These are phyloP conservation scores for Lodderomyces theae DNA, from an alignment of 1,139 yeast genomes.

Conservation along the genomic window DNA sequence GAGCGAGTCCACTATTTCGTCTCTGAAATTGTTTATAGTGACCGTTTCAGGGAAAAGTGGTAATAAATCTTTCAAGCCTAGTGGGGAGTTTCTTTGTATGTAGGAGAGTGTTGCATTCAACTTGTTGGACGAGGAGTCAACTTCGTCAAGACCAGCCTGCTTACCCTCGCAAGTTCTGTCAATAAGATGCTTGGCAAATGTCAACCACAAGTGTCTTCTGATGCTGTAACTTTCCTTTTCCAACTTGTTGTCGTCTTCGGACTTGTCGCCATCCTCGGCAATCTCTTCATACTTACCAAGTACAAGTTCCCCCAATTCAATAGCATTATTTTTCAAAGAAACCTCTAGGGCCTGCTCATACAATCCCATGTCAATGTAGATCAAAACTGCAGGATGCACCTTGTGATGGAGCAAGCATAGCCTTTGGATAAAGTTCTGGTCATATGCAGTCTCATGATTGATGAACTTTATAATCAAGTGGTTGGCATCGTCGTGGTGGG, in stretches of 20 bases:
- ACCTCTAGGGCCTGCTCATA: constrained; percentile 79
- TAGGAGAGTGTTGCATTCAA: constrained; percentile 26
- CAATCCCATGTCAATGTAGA: constrained; percentile 60
- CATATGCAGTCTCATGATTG: constrained; percentile 38
- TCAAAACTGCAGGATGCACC: constrained; percentile 63
- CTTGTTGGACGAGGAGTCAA: constrained; percentile 13
- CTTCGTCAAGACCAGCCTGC: constrained; percentile 20
- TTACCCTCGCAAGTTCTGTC: constrained; percentile 31
- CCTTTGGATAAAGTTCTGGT: constrained; percentile 72
- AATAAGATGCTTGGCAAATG: constrained; percentile 62
- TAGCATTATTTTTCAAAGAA: constrained; percentile 62
- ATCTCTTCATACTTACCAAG: constrained; percentile 33
- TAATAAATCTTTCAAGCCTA: constrained; percentile 76
- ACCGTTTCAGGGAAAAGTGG: constrained; percentile 84
- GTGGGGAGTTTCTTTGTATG: constrained; percentile 19
- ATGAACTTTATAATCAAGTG: constrained; percentile 30
- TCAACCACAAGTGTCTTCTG: constrained; percentile 73
- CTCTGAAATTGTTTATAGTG: constrained; percentile 78
- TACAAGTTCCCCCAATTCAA: constrained; percentile 52
- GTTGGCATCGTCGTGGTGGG: constrained; percentile 36
- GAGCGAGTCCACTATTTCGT: constrained; percentile 75
- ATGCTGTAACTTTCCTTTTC: constrained; percentile 40
- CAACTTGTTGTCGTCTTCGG: constrained; percentile 20
- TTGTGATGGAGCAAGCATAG: constrained; percentile 62
- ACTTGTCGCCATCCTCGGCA: constrained; percentile 16